phyloP scores from a whole-genome alignment of 768 basidiomycete genomes.

The Boletales sp. region DNA sequence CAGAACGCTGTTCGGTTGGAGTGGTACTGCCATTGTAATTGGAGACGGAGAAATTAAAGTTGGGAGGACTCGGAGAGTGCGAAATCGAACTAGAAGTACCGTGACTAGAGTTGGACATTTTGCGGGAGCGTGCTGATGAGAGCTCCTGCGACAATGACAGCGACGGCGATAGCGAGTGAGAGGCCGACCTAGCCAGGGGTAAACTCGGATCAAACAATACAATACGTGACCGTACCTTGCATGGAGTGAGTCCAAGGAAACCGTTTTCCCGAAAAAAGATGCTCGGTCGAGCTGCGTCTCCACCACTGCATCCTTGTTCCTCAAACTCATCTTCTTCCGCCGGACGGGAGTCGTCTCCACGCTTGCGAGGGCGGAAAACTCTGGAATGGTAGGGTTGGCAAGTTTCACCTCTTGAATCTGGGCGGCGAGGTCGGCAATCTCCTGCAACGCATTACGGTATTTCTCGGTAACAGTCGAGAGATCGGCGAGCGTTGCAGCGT shows the following conservation, averaged over 20 bases:
- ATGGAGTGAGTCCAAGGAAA: conserved; percentile 85
- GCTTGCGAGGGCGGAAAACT: conserved; percentile 39
- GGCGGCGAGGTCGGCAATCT: conserved; percentile 90
- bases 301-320: conserved; percentile 42
- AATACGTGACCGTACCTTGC: conserved; percentile 53
- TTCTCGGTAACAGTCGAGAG: conserved; percentile 75
- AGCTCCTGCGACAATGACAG: conserved; percentile 97
- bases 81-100: conserved; percentile 66
- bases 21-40: conserved; percentile 26
- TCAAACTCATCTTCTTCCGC: conserved; percentile 50
- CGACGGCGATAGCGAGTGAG: conserved; percentile 92
- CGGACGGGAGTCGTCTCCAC: conserved; percentile 45
- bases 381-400: conserved; percentile 43
- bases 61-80: conserved; percentile 56
- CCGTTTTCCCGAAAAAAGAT: conserved; percentile 86
- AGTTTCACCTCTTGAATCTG: conserved; percentile 88
- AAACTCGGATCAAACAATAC: conserved; percentile 7
- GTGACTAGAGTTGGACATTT: conserved; percentile 74
- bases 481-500: conserved; percentile 75
- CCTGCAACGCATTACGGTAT: conserved; percentile 84
- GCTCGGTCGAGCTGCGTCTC: conserved; percentile 56
- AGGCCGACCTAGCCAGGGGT: conserved; percentile 64
- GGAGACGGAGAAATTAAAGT: conserved; percentile 56
- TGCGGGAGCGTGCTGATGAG: conserved; percentile 83
- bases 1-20: conserved; percentile 63